Evolutionary conservation across 805 yeast genomes (phyloP), one percentile per base, ranked within the genome.

Genomic region (Candida taoyuanica): DNA sequence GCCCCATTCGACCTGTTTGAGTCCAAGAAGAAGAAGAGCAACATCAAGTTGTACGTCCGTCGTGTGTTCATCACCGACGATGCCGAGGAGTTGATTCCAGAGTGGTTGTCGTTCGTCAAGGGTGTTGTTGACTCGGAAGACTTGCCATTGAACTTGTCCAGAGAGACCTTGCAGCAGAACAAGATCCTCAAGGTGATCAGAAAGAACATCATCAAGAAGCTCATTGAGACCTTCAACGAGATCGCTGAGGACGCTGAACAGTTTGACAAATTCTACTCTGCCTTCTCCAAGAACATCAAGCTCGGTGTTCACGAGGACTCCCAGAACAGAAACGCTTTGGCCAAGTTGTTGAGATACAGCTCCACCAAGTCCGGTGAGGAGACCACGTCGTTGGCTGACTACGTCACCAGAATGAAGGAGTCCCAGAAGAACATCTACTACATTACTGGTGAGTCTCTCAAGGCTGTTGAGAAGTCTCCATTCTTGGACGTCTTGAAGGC

Each of bases 41-140:
- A 91, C 82, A 93, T 93, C 76, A 93, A 93, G 78, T 81, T 93
- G 59, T 93, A 93, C 72, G 99, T 93, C 52, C 88, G 98, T 71
- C 93, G 98, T 74, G 99, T 93, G 54, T 93, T 93, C 84, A 93
- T 93, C 70, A 93, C 98, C 51, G 99, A 93, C 63, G 99, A 93
- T 60, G 97, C 98, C 64, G 98, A 94, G 70, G 98, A 93, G 67
- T 83, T 93, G 62, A 88, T 93, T 53, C 99, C 99, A 65, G 98
- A 93, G 70, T 93, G 98, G 98, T 80, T 93, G 65, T 74, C 88
- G 40, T 93, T 93, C 70, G 86, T 93, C 60, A 89, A 76, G 74
- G 99, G 99, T 82, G 99, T 93, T 69, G 99, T 93, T 50, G 99
- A 93, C 75, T 87, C 97, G 57, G 98, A 93, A 76, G 99, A 93